phyloP scores from a whole-genome alignment of 768 basidiomycete genomes.

The Strobilomyces confusus region DNA sequence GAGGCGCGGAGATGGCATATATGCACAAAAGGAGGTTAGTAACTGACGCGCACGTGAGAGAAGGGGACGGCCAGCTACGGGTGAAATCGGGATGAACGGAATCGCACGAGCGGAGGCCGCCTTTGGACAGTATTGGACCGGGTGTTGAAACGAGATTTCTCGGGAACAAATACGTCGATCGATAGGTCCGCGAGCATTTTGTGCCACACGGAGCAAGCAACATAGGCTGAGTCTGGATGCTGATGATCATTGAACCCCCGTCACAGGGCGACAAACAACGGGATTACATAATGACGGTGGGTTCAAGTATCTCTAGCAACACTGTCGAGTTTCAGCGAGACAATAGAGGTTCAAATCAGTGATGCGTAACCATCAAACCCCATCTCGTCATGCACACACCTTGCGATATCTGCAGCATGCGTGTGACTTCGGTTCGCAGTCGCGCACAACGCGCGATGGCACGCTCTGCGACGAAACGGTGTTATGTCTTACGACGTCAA shows the following conservation, averaged over 20 bases:
- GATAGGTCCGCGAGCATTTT: background rate
- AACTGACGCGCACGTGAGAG: background rate
- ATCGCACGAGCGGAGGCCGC: background rate
- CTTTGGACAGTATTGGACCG: background rate
- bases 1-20: background rate
- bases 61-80: background rate
- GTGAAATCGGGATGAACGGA: conserved; percentile 1
- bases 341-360: background rate
- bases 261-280: background rate
- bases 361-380: background rate
- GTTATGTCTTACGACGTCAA: background rate
- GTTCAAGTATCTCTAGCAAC: no score
- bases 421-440: background rate
- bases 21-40: background rate
- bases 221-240: background rate
- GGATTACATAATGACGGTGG: no score
- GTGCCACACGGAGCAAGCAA: background rate
- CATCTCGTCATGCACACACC: background rate
- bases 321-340: no score
- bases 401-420: background rate
- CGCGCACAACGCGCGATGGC: background rate
- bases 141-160: background rate
- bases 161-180: background rate
- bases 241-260: background rate
- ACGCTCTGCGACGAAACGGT: background rate